Evolutionary conservation across 208 protist genomes (phyloP).

Genomic region (Naegleria fowleri): DNA sequence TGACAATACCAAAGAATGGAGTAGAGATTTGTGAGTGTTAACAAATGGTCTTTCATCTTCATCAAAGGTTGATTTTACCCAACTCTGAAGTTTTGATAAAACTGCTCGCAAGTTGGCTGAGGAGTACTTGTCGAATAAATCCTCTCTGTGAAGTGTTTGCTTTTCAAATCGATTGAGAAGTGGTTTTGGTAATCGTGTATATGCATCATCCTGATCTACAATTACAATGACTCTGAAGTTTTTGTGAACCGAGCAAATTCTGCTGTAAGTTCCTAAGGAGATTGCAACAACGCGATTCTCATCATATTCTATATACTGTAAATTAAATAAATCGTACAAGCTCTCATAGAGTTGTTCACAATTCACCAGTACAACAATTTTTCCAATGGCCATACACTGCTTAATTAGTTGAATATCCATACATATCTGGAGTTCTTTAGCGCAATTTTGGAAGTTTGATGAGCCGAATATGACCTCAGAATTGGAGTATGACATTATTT

Average conservation of each 20-base stretch:
- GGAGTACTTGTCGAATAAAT: background rate
- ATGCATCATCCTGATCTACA: slow-evolving; percentile 33
- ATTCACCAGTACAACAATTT: slow-evolving; percentile 44
- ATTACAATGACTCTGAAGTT: slow-evolving; percentile 38
- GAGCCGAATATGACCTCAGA: slow-evolving; percentile 35
- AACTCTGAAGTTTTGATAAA: background rate
- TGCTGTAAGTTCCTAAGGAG: slow-evolving; percentile 25
- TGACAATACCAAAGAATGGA: background rate
- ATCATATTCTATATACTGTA: slow-evolving; percentile 43
- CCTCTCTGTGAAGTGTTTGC: slow-evolving; percentile 2
- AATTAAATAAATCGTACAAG: slow-evolving; percentile 67
- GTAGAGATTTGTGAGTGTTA: background rate
- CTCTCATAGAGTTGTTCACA: slow-evolving; percentile 56
- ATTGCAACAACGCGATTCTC: slow-evolving; percentile 26
- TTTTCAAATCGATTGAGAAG: slow-evolving; percentile 34
- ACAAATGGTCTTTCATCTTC: slow-evolving; percentile 10
- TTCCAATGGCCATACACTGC: slow-evolving; percentile 46
- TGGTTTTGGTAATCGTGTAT: slow-evolving; percentile 18
- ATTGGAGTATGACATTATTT: background rate
- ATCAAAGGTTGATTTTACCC: background rate
- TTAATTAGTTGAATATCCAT: slow-evolving; percentile 42
- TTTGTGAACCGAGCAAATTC: slow-evolving; percentile 29
- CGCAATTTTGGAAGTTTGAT: slow-evolving; percentile 29
- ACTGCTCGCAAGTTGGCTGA: background rate
- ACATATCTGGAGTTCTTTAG: slow-evolving; percentile 21